Conservation (phyloP, 1,139 yeast species). For the Waltiozyma sp. region DNA sequence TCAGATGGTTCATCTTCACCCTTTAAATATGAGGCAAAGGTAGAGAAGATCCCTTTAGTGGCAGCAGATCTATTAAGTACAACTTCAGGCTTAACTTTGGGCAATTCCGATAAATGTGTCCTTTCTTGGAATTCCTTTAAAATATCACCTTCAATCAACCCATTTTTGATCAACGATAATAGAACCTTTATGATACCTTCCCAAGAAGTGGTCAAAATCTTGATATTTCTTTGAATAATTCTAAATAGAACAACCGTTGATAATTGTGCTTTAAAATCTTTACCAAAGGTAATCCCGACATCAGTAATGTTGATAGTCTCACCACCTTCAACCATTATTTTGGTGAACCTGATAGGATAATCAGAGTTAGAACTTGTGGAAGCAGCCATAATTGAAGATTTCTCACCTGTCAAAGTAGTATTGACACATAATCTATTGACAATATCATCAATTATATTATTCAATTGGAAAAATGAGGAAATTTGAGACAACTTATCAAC, state of each 20-base stretch:
- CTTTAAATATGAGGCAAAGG: slow-evolving; percentile 84
- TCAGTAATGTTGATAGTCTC: slow-evolving; percentile 69
- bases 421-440: slow-evolving; percentile 51
- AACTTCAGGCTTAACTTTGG: slow-evolving; percentile 55
- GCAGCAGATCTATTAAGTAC: slow-evolving; percentile 51
- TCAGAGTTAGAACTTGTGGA: slow-evolving; percentile 1
- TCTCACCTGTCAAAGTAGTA: slow-evolving; percentile 38
- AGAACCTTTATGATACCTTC: slow-evolving; percentile 45
- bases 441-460: slow-evolving; percentile 52
- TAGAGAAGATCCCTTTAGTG: slow-evolving; percentile 69
- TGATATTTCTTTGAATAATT: slow-evolving; percentile 45
- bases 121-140: slow-evolving; percentile 53
- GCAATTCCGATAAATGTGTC: slow-evolving; percentile 39
- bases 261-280: slow-evolving; percentile 85
- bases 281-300: slow-evolving; percentile 73
- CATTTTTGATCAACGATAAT: slow-evolving; percentile 58
- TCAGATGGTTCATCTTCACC: slow-evolving; percentile 94
- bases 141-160: slow-evolving; percentile 57
- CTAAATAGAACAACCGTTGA: slow-evolving; percentile 80
- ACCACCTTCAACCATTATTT: slow-evolving; percentile 17
- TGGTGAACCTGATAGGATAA: slow-evolving; percentile 12
- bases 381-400: slow-evolving; percentile 1
- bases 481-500: slow-evolving; percentile 76
- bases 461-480: slow-evolving; percentile 52
- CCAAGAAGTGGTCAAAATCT: slow-evolving; percentile 40